phyloP scores from a whole-genome alignment of 148 eudicot genomes.

The Rhododendron mucronatum region DNA sequence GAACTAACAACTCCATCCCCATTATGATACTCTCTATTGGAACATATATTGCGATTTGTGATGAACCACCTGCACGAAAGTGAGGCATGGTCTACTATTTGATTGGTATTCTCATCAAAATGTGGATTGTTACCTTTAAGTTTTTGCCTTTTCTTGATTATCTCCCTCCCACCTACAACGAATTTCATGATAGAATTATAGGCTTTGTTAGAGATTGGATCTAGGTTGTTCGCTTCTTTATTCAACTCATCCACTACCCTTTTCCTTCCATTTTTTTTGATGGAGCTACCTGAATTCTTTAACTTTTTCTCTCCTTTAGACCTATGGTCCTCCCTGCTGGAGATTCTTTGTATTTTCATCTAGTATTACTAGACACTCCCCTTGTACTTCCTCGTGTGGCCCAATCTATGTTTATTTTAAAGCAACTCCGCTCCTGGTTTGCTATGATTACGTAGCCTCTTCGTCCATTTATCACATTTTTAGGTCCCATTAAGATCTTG shows the following conservation, averaged over 20 bases:
- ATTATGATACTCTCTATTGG: not conserved
- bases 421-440: not conserved
- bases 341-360: not conserved
- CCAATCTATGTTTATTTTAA: not conserved
- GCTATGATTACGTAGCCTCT: not conserved
- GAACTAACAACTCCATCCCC: not conserved
- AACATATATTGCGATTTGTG: not conserved
- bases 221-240: not conserved
- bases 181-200: not conserved
- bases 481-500: not conserved
- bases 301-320: not conserved
- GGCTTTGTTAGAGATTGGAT: not conserved
- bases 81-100: not conserved
- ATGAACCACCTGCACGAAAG: not conserved
- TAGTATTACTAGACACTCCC: not conserved
- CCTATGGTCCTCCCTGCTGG: not conserved
- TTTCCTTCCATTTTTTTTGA: not conserved
- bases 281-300: not conserved
- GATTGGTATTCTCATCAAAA: not conserved
- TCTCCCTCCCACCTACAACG: not conserved
- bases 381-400: not conserved
- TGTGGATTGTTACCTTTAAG: not conserved
- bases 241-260: not conserved
- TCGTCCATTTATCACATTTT: not conserved
- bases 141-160: not conserved